These are phyloP conservation scores for Fusarium verticillioides DNA, from an alignment of 2,329 filamentous ascomycete species.

Conservation along the genomic window DNA sequence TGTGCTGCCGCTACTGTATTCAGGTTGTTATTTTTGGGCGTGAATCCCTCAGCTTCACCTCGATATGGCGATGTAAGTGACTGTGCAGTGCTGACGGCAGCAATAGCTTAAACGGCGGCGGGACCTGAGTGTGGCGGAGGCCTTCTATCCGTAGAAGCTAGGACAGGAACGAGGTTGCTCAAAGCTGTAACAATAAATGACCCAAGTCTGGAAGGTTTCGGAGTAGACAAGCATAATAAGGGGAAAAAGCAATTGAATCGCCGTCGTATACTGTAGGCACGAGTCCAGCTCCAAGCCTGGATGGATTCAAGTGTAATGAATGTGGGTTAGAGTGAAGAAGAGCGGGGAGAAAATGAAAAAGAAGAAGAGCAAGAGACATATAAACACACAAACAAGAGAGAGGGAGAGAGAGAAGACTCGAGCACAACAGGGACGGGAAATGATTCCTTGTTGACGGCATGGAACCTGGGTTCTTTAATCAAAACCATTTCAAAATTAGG, in stretches of 20 bases:
- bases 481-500: constrained; percentile 25
- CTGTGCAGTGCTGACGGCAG: constrained; percentile 34
- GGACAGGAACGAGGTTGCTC: constrained; percentile 6
- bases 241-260: constrained; percentile 10
- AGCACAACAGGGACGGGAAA: constrained; percentile 20
- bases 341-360: neutral
- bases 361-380: neutral
- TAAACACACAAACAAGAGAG: constrained; percentile 2
- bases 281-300: constrained; percentile 38
- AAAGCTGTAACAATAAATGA: constrained; percentile 1
- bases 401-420: constrained; percentile 3
- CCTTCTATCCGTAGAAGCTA: constrained; percentile 8
- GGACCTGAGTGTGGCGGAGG: constrained; percentile 20
- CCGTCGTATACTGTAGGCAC: constrained; percentile 24
- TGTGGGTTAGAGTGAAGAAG: constrained; percentile 9
- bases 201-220: constrained; percentile 4
- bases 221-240: neutral
- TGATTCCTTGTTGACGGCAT: constrained; percentile 27
- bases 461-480: constrained; percentile 35
- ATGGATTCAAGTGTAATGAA: constrained; percentile 24
- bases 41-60: constrained; percentile 18
- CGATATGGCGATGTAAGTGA: constrained; percentile 12
- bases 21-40: constrained; percentile 38
- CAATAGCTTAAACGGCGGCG: constrained; percentile 10
- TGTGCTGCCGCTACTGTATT: constrained; percentile 24